Evolutionary conservation across 2,329 filamentous ascomycete genomes (phyloP).

Genomic region (Penicillium sp.): DNA sequence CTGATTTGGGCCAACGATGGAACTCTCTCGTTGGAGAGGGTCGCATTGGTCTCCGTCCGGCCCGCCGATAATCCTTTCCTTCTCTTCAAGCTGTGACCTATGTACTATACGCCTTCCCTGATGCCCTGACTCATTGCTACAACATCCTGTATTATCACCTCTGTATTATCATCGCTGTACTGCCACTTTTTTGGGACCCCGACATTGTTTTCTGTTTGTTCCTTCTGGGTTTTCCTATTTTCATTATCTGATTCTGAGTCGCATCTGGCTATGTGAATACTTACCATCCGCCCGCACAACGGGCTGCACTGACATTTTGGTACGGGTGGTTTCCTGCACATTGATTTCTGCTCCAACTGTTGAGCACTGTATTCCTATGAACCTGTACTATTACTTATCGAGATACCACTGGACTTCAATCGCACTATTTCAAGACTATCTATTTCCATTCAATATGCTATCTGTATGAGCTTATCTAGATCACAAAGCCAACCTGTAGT

Average conservation of each 20-base stretch:
- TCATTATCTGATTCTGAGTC: slow-evolving; percentile 4
- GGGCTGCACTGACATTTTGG: neutral
- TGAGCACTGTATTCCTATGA: slow-evolving; percentile 2
- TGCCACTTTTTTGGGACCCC: neutral
- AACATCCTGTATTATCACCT: slow-evolving; percentile 23
- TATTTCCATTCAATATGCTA: neutral
- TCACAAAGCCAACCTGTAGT: neutral
- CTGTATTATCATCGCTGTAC: neutral
- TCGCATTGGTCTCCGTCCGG: slow-evolving; percentile 42
- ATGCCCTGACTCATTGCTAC: slow-evolving; percentile 4
- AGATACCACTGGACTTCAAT: slow-evolving; percentile 7
- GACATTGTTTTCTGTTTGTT: neutral
- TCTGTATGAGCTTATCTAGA: neutral
- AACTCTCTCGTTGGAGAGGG: slow-evolving; percentile 43
- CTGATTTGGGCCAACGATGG: slow-evolving; percentile 45
- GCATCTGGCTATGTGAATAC: slow-evolving; percentile 21
- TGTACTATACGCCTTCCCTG: slow-evolving; percentile 12
- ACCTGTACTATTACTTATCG: slow-evolving; percentile 2
- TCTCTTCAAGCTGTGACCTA: neutral
- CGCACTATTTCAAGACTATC: neutral
- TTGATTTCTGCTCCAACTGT: neutral
- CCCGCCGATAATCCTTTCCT: slow-evolving; percentile 17
- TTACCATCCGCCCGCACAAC: neutral
- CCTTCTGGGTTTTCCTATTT: neutral
- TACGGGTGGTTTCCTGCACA: neutral